phyloP scores from a whole-genome alignment of 176 grass and related monocot species.

The Cocos nucifera region DNA sequence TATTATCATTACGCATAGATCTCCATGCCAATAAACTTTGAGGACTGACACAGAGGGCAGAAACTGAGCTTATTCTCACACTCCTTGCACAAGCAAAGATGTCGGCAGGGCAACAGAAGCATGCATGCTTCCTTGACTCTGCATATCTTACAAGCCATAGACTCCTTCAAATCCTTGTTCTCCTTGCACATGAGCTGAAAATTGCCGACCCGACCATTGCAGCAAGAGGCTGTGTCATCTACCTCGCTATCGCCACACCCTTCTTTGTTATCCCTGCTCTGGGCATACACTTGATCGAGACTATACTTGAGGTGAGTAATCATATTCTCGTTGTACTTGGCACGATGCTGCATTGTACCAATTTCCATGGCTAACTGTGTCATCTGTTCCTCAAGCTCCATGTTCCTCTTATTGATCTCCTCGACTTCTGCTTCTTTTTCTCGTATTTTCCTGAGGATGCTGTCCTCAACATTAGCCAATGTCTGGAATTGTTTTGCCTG shows the following conservation, averaged over 20 bases:
- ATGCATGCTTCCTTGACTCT: constrained; percentile 77
- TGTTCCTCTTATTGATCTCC: constrained; percentile 74
- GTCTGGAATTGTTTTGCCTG: constrained; percentile 84
- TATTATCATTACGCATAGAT: constrained; percentile 70
- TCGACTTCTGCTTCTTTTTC: constrained; percentile 89
- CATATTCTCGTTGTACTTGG: constrained; percentile 95
- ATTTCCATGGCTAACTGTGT: constrained; percentile 75
- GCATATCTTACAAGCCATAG: constrained; percentile 64
- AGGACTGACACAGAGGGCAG: constrained; percentile 83
- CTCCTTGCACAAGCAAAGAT: constrained; percentile 94
- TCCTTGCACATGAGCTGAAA: constrained; percentile 57
- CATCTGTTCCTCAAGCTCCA: constrained; percentile 87
- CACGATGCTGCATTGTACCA: constrained; percentile 83
- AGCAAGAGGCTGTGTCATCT: constrained; percentile 88
- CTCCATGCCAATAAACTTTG: constrained; percentile 98
- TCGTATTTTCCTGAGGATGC: constrained; percentile 65
- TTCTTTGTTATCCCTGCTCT: constrained; percentile 89
- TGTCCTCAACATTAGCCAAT: constrained; percentile 81
- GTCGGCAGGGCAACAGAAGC: constrained; percentile 88
- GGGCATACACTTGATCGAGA: constrained; percentile 78
- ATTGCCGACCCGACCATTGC: constrained; percentile 48
- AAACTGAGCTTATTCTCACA: constrained; percentile 89
- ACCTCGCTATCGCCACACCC: constrained; percentile 98
- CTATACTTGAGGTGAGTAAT: constrained; percentile 92
- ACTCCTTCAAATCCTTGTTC: constrained; percentile 43